Base-by-base conservation (phyloP, 2,329 filamentous ascomycete genomes). In the Calonectria montana region DNA sequence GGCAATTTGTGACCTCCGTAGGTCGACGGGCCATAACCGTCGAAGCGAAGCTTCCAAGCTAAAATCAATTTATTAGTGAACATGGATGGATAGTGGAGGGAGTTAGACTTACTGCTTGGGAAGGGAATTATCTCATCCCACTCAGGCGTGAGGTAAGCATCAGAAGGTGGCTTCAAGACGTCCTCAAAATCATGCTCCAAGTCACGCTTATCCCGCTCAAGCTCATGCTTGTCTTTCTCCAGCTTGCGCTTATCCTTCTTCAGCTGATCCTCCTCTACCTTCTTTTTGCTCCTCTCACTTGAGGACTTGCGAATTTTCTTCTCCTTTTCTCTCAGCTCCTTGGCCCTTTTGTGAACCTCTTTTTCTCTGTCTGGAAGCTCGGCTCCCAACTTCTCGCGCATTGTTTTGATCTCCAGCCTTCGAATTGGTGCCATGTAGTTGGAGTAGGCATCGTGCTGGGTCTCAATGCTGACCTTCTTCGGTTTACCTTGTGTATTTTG, bases 91-190 rank as follows among this genome's bases (percentile, higher is more conserved):
- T 29, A 2, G 6, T 18, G 16, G 25, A 7, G 25, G 27, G 9
- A 6, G 1, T 25, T 21, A 4, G 7, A 43, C 70, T 69, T 69
- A 74, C 71, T 73, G 2, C 59, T 71, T 2, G 70, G 75, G 72
- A 77, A 77, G 4, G 77, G 74, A 2, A 79, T 47, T 59, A 78
- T 73, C 43, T 78, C 73, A 57, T 76, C 77, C 74, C 75, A 77
- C 10, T 70, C 69, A 1, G 73, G 67, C 1, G 74, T 77, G 2
- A 78, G 65, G 13, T 77, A 77, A 1, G 76, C 77, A 15, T 73
- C 68, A 10, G 45, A 37, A 10, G 31, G 23, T 4, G 27, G 72
- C 65, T 16, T 59, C 45, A 12, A 72, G 73, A 43, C 61, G 71
- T 37, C 31, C 13, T 39, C 72, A 53, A 37, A 69, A 70, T 31